Base-by-base conservation (phyloP, 2,329 filamentous ascomycete genomes). In the Neophaeococcomyces mojaviensis region DNA sequence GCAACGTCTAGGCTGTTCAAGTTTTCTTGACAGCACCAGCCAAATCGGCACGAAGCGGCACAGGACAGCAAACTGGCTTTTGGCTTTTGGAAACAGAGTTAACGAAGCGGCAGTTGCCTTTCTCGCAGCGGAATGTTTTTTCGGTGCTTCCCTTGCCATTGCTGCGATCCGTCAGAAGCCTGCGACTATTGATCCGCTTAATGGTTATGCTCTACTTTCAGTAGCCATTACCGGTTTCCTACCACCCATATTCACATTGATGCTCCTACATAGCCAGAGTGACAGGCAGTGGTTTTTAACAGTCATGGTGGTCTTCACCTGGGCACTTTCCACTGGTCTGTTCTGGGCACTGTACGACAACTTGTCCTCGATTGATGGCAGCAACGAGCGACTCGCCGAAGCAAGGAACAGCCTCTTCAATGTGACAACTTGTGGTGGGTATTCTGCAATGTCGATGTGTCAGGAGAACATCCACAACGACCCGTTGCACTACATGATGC, bases 391-490 rank as follows among this genome's bases (percentile, higher is more conserved):
- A 16, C 12, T 37, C 5, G 35, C 35, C 3, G 35, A 37, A 37
- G 35, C 35, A 12, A 10, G 35, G 9, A 37, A 37, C 35, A 37
- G 35, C 35, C 35, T 37, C n/a, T 37, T 37, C 16, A 16, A 37
- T 9, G 35, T 37, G 12, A 8, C 16, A 9, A 37, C n/a, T 16
- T 37, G 35, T 20, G 35, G 35, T 5, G 35, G 35, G 5, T 37
- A 37, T 12, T 37, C 35, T 18, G 35, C 35, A 5, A 37, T 37
- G 35, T 37, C 35, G 12, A 16, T 37, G 10, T 37, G 35, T 12
- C 35, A 37, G 20, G 35, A 37, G 35, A 37, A 37, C 18, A 37
- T 37, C 15, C 13, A 20, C 35, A 37, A 37, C 16, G 35, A 37
- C 9, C 35, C 35, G 5, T 16, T 37, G 5, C 16, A 12, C 16